phyloP scores from a whole-genome alignment of 345 rosid species.

The Hypericum androsaemum region DNA sequence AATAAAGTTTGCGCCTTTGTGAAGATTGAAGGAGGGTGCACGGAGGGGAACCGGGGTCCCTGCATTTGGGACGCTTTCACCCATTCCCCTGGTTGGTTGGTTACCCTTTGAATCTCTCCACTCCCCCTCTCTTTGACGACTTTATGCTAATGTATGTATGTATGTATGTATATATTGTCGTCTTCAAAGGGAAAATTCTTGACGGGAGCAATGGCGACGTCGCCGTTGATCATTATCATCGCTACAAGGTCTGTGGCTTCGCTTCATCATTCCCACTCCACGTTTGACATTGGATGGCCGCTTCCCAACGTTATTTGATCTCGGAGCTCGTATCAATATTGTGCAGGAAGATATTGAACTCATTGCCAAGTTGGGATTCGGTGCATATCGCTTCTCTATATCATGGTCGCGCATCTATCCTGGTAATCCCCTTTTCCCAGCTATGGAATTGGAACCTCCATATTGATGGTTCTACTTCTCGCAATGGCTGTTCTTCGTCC shows the following conservation, averaged over 20 bases:
- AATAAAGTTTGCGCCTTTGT: conserved; percentile 2
- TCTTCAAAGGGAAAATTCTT: conserved; percentile 41
- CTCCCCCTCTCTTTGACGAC: neutral
- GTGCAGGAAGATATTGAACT: conserved; percentile 78
- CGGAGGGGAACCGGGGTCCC: conserved; percentile 69
- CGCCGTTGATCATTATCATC: conserved; percentile 26
- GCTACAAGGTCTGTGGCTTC: conserved; percentile 11
- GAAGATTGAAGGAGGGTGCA: conserved; percentile 83
- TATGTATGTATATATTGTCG: conserved; percentile 1
- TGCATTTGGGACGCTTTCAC: conserved; percentile 82
- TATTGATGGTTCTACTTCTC: neutral
- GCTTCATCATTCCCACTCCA: neutral
- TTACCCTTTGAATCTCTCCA: neutral
- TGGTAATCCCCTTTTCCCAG: conserved; percentile 30
- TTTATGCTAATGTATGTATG: neutral
- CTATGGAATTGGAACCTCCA: neutral
- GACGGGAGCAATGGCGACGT: conserved; percentile 48
- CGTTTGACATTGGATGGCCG: too few species aligned
- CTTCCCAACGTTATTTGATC: too few species aligned
- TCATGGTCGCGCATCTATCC: conserved; percentile 93
- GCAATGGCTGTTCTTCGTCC: conserved; percentile 1
- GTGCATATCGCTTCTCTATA: conserved; percentile 81
- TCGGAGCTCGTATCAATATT: neutral
- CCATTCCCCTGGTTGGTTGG: conserved; percentile 58
- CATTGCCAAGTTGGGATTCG: conserved; percentile 56